Evolutionary conservation across 2,329 filamentous ascomycete species (phyloP), one percentile per base, ranked within the genome.

Genomic region (Penicillium sp.): DNA sequence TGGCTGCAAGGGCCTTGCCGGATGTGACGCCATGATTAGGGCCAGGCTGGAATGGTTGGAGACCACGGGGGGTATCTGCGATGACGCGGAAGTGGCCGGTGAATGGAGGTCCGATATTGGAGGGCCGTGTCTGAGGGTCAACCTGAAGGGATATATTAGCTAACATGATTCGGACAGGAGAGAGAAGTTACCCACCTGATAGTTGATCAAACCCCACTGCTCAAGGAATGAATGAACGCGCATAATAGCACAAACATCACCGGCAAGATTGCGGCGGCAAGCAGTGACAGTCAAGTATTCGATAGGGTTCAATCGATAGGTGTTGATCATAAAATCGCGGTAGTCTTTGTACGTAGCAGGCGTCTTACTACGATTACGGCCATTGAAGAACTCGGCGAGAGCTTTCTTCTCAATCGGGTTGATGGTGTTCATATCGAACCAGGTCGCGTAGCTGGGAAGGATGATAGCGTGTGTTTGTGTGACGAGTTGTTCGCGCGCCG

Each of bases 271-370:
- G 59, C 93, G 83, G 56, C 93, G 82, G 69, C 93, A 99, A 42
- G 93, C 93, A 10, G 93, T 99, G 46, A 99, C 92, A 4, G 93
- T 99, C 47, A 99, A 79, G 66, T 99, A 99, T 71, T 99, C 93
- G 46, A 90, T 81, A 4, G 93, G 93, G 67, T 97, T 99, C 49
- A 99, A 77, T 31, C 93, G 86, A 73, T 99, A 99, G 12, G 93
- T 97, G 75, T 99, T 99, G 75, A 99, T 90, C 93, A 99, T 99
- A 68, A 99, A 99, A 67, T 99, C 93, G 61, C 93, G 86, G 72
- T 99, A 99, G 68, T 99, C 93, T 73, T 97, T 97, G 77, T 99
- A 99, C 18, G 97, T 89, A 41, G 90, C 86, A 1, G 90, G 87
- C 0, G 93, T 99, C 76, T 99, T 99, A 83, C 93, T 97, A 64